Evolutionary conservation across 306 rosid species (phyloP), one percentile per base, ranked within the genome.

Genomic region (Rosa multiflora): DNA sequence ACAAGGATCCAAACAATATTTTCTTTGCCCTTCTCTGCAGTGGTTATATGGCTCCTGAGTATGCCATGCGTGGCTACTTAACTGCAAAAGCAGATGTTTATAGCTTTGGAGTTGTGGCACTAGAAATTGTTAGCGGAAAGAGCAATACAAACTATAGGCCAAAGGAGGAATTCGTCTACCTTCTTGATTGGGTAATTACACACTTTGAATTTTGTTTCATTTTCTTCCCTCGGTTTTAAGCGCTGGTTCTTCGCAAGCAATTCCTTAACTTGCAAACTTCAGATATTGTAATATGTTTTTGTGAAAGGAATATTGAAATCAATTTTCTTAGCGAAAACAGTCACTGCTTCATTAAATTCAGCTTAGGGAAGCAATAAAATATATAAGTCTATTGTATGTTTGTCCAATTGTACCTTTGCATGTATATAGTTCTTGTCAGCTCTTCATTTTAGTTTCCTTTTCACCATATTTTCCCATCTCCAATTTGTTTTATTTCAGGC

Each of bases 31-130:
- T 52, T 86, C 55, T 85, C 2, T 86, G 72, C 68, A 94, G 99
- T n/a, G 99, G 98, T 79, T 94, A 94, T 72, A 94, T 94, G 97
- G 98, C 98, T 78, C 98, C 98, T 0, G 97, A 94, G 72, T 94
- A 94, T 82, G 99, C 97, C 77, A 94, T 94, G 97, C 97, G 97
- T 12, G 97, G 99, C 29, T 89, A 91, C 84, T 87, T 94, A 74
- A 94, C 97, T 0, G 73, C 85, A 68, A 94, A 94, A 81, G 98
- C 97, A 62, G 98, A 94, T 64, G 86, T 94, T 64, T 94, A 94
- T 88, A 90, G 98, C 81, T 94, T 94, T 40, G 98, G 98, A 39
- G 98, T 94, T 35, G 98, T 94, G 71, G 92, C 94, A 32, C 64
- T 94, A 71, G 99, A 94, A 83, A 92, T 82, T 64, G 87, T 92